Evolutionary conservation across 129 eudicot genomes (phyloP).

Genomic region (Flaveria ramosissima): DNA sequence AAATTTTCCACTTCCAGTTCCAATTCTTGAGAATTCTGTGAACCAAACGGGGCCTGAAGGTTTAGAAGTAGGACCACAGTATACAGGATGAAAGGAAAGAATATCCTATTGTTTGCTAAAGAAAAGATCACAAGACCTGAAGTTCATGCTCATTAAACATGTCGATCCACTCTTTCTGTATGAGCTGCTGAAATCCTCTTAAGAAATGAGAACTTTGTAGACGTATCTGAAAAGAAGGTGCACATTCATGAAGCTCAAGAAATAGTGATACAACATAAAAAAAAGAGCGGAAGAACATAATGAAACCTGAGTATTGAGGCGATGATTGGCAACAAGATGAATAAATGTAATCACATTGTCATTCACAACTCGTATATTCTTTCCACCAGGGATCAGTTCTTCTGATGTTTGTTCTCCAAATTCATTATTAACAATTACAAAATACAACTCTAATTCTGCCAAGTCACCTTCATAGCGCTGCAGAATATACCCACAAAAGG

Average conservation of each 20-base stretch:
- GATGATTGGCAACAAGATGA: slow-evolving; percentile 93
- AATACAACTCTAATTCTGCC: slow-evolving; percentile 84
- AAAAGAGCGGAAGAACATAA: not conserved
- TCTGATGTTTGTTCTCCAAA: slow-evolving; percentile 93
- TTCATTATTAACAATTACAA: slow-evolving; percentile 84
- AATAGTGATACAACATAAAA: slow-evolving; percentile 1
- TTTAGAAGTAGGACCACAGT: slow-evolving; percentile 2
- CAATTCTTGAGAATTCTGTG: no score
- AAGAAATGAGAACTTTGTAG: slow-evolving; percentile 91
- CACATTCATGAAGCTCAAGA: slow-evolving; percentile 16
- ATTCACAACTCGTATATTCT: slow-evolving; percentile 76
- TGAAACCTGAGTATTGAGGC: slow-evolving; percentile 84
- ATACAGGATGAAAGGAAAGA: not conserved
- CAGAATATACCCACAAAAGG: slow-evolving; percentile 22
- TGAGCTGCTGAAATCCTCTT: slow-evolving; percentile 90
- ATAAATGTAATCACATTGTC: slow-evolving; percentile 86
- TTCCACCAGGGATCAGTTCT: slow-evolving; percentile 86
- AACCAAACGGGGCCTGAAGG: no score
- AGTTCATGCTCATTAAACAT: slow-evolving; percentile 98
- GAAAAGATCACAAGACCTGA: slow-evolving; percentile 55
- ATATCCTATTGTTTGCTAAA: not conserved
- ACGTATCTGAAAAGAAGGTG: slow-evolving; percentile 67
- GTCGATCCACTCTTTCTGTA: slow-evolving; percentile 91
- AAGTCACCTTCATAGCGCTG: slow-evolving; percentile 83
- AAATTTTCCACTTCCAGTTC: no score